A percentile compares a stretch with the other conserved stretches of the same genome.
These are phyloP conservation scores for Aspergillus sp. DNA, from an alignment of 2,329 filamentous ascomycete species.

Conservation along the genomic window DNA sequence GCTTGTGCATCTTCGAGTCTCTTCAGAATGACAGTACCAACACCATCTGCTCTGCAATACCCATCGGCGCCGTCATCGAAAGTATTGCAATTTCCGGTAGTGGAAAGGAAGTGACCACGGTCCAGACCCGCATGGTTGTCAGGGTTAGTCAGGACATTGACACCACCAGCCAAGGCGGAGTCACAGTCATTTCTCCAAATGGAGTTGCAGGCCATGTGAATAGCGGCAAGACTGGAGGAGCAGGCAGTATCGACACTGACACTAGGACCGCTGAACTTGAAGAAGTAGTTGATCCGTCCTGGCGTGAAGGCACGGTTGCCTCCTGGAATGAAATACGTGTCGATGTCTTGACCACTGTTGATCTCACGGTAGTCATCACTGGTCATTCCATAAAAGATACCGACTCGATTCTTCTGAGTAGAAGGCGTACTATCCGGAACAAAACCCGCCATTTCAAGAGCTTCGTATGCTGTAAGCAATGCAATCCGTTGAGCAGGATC, in stretches of 20 bases:
- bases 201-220: conserved; percentile 64
- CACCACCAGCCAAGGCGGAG: conserved; percentile 69
- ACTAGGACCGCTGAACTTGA: conserved; percentile 66
- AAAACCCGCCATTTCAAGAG: conserved; percentile 51
- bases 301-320: conserved; percentile 55
- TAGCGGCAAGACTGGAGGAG: conserved; percentile 64
- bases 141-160: conserved; percentile 68
- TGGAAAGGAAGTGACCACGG: conserved; percentile 37
- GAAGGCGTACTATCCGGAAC: conserved; percentile 64
- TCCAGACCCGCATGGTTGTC: conserved; percentile 69
- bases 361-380: conserved; percentile 63
- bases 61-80: conserved; percentile 47
- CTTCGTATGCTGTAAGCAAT: conserved; percentile 68
- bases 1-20: conserved; percentile 43
- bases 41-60: conserved; percentile 49
- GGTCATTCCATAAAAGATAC: conserved; percentile 66
- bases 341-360: conserved; percentile 63
- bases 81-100: conserved; percentile 42
- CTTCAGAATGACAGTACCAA: conserved; percentile 47
- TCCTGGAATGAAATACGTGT: conserved; percentile 60
- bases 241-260: conserved; percentile 69
- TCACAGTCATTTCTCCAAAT: conserved; percentile 69
- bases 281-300: conserved; percentile 66
- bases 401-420: conserved; percentile 56
- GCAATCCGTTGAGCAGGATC: conserved; percentile 49